Percentiles rank a stretch among this genome's conserved stretches.
Evolutionary conservation across 345 rosid species (phyloP).

Genomic region (Lepidium aucheri): DNA sequence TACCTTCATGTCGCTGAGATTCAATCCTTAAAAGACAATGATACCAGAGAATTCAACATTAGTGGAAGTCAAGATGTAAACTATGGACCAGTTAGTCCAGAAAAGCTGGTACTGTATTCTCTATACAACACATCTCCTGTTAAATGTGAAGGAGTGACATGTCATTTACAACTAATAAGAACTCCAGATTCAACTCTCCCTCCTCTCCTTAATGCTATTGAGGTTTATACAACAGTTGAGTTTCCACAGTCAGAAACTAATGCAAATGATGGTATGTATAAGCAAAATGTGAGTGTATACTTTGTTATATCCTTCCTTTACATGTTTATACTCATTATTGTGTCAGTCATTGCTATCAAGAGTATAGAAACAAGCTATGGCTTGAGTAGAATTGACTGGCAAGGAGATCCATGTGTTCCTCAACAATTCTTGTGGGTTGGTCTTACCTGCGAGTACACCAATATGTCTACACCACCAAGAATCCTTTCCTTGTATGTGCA

Average conservation of each 20-base stretch:
- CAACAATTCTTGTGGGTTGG: slow-evolving; percentile 40
- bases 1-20: slow-evolving; percentile 19
- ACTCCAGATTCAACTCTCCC: slow-evolving; percentile 23
- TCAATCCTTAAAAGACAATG: slow-evolving; percentile 2
- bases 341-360: slow-evolving; percentile 35
- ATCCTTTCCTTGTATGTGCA: slow-evolving; percentile 21
- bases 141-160: slow-evolving; percentile 3
- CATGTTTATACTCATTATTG: not conserved
- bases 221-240: slow-evolving; percentile 1
- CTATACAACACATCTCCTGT: not conserved
- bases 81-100: slow-evolving; percentile 17
- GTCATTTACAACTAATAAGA: slow-evolving; percentile 11
- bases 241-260: slow-evolving; percentile 17
- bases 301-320: not conserved
- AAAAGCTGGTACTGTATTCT: not conserved
- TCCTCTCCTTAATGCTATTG: slow-evolving; percentile 25
- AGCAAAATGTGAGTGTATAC: not conserved
- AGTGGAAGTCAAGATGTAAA: not conserved
- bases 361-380: slow-evolving; percentile 32
- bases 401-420: slow-evolving; percentile 67
- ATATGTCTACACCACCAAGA: slow-evolving; percentile 24
- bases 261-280: slow-evolving; percentile 11
- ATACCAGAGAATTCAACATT: slow-evolving; percentile 21
- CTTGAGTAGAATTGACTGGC: slow-evolving; percentile 36
- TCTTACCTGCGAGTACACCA: slow-evolving; percentile 30